These are phyloP conservation scores for Asterella californica DNA, from an alignment of 225 moss, liverwort and hornwort genomes.

Conservation along the genomic window DNA sequence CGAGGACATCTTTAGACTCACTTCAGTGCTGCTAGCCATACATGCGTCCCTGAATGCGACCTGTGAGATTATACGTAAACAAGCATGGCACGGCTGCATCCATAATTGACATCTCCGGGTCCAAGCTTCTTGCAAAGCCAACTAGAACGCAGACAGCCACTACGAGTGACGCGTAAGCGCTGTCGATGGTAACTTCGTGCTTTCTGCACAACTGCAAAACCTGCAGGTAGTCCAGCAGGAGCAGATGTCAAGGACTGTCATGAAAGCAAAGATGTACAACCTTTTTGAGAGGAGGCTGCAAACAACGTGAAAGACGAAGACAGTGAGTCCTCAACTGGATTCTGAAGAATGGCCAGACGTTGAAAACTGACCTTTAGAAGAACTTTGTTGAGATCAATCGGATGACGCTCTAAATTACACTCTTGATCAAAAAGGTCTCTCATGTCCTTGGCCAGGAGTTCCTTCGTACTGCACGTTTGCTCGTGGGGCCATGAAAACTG, in stretches of 20 bases:
- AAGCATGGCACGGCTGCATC: conserved; percentile 94
- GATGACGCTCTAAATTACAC: conserved; percentile 53
- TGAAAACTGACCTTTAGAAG: conserved; percentile 54
- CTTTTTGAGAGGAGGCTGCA: neutral
- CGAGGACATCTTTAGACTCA: neutral
- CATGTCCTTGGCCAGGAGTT: conserved; percentile 59
- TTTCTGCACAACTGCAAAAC: conserved; percentile 84
- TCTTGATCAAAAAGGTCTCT: conserved; percentile 59
- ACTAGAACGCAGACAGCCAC: conserved; percentile 90
- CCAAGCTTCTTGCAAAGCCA: conserved; percentile 79
- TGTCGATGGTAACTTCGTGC: conserved; percentile 90
- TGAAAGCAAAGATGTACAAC: neutral
- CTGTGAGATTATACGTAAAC: conserved; percentile 86
- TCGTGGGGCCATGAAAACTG: conserved; percentile 73
- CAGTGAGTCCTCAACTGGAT: neutral
- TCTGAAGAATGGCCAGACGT: neutral
- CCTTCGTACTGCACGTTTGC: conserved; percentile 56
- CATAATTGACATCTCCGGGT: conserved; percentile 92
- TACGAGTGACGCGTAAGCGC: conserved; percentile 84
- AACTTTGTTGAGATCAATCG: conserved; percentile 84
- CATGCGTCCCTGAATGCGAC: conserved; percentile 80
- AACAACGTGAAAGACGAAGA: neutral
- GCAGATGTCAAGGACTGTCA: neutral
- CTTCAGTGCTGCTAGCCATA: conserved; percentile 49
- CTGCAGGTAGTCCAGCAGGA: conserved; percentile 23